Conservation (phyloP, 768 basidiomycete species). For the Hemileccinum impolitum region DNA sequence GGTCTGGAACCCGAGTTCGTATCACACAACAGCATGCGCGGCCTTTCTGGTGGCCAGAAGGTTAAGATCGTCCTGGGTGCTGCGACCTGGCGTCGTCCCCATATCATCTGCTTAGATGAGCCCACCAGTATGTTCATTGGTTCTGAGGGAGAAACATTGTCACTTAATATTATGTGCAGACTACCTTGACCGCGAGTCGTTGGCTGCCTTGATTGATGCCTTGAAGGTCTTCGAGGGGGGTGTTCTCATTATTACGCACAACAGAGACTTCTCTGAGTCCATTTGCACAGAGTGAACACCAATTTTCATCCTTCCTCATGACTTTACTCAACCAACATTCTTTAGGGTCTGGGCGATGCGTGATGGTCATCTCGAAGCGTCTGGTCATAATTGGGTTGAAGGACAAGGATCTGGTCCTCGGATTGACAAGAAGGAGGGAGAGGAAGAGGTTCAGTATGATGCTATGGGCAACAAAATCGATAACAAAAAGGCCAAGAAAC, state of each 20-base stretch:
- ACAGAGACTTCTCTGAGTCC: constrained; percentile 98
- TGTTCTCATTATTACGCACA: constrained; percentile 97
- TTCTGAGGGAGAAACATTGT: neutral
- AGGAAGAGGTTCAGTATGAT: constrained; percentile 89
- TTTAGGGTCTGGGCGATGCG: constrained; percentile 95
- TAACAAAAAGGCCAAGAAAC: constrained; percentile 80
- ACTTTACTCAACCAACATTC: neutral
- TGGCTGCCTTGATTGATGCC: constrained; percentile 97
- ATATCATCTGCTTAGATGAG: constrained; percentile 96
- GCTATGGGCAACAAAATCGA: constrained; percentile 99
- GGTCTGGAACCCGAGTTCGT: constrained; percentile 99
- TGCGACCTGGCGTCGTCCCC: constrained; percentile 98
- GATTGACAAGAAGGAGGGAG: constrained; percentile 91
- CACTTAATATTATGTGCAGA: constrained; percentile 41
- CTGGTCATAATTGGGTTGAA: constrained; percentile 99
- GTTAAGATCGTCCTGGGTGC: constrained; percentile 99
- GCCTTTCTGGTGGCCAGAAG: constrained; percentile 98
- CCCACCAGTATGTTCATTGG: constrained; percentile 67
- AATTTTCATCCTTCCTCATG: neutral
- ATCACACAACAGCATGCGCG: constrained; percentile 98
- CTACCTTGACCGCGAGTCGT: constrained; percentile 99
- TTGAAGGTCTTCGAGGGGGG: constrained; percentile 98
- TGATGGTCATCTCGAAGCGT: constrained; percentile 93
- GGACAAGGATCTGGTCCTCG: constrained; percentile 94
- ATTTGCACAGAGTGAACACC: constrained; percentile 74